A percentile compares a stretch with the other conserved stretches of the same genome.
These are phyloP conservation scores for Anthracocystis setariae DNA, from an alignment of 1,284 basidiomycete genomes.

Conservation along the genomic window DNA sequence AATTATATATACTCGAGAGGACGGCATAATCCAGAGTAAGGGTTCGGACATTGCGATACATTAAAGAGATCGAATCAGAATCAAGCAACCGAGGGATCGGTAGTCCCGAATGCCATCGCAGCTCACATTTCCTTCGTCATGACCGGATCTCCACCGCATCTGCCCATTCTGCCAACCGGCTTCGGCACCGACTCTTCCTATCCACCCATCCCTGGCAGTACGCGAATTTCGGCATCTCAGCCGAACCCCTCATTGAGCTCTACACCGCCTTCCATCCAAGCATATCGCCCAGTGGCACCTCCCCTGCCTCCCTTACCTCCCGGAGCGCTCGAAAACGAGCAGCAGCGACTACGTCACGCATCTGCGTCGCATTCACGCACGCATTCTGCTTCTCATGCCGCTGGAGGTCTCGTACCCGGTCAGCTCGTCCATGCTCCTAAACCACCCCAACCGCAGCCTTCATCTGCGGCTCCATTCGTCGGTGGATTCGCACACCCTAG, in stretches of 20 bases:
- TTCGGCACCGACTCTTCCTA: conserved; percentile 62
- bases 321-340: conserved; percentile 43
- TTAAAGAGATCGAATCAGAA: not conserved
- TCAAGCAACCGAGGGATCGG: not conserved
- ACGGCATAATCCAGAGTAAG: not conserved
- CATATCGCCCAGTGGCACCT: conserved; percentile 37
- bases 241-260: conserved; percentile 19
- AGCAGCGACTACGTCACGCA: conserved; percentile 32
- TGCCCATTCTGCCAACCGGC: conserved; percentile 54
- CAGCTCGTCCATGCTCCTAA: conserved; percentile 42
- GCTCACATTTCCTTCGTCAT: conserved; percentile 5
- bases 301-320: conserved; percentile 50
- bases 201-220: conserved; percentile 55
- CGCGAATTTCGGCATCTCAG: conserved; percentile 34
- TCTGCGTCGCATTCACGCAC: too few relatives aligned
- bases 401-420: conserved; percentile 22
- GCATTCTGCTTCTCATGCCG: conserved; percentile 5
- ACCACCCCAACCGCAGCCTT: conserved; percentile 23
- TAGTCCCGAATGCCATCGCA: not conserved
- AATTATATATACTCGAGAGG: too few relatives aligned
- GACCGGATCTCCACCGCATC: conserved; percentile 31
- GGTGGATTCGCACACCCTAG: conserved; percentile 23
- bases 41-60: not conserved
- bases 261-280: conserved; percentile 4
- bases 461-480: conserved; percentile 20